A percentile compares a stretch with the other conserved stretches of the same genome.
These are phyloP conservation scores for Pueraria montana DNA, from an alignment of 306 rosid genomes.

Conservation along the genomic window DNA sequence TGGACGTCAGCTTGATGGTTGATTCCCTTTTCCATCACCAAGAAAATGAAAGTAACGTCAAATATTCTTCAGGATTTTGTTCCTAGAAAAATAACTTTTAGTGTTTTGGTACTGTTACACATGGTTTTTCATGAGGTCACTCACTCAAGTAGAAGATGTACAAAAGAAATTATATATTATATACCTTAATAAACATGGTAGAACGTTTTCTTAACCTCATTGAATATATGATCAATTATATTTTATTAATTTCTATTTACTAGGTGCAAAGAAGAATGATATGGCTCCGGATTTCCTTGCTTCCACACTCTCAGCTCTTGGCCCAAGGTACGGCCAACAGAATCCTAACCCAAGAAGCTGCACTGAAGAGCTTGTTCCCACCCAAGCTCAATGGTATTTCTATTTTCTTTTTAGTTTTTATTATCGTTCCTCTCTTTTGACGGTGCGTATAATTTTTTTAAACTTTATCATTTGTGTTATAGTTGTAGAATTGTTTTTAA, in stretches of 20 bases:
- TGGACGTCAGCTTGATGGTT: slow-evolving; percentile 50
- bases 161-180: not conserved
- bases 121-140: slow-evolving; percentile 4
- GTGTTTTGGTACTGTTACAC: slow-evolving; percentile 1
- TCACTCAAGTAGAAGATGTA: not conserved
- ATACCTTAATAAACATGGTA: not conserved
- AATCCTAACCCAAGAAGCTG: slow-evolving; percentile 33
- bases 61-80: slow-evolving; percentile 47
- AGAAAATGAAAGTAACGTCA: slow-evolving; percentile 38
- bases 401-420: not conserved
- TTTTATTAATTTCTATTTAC: slow-evolving; percentile 8
- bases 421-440: not conserved
- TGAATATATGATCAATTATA: not conserved
- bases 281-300: slow-evolving; percentile 25
- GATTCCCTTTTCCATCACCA: slow-evolving; percentile 50
- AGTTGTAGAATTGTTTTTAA: not conserved
- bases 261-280: slow-evolving; percentile 49
- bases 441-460: not conserved
- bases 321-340: slow-evolving; percentile 36
- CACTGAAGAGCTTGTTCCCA: slow-evolving; percentile 32
- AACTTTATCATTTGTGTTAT: not conserved
- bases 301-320: slow-evolving; percentile 26
- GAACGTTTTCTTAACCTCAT: not conserved
- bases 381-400: slow-evolving; percentile 47
- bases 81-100: slow-evolving; percentile 34